Base-by-base conservation (phyloP, 1,284 basidiomycete species). In the Coriolopsis trogii region DNA sequence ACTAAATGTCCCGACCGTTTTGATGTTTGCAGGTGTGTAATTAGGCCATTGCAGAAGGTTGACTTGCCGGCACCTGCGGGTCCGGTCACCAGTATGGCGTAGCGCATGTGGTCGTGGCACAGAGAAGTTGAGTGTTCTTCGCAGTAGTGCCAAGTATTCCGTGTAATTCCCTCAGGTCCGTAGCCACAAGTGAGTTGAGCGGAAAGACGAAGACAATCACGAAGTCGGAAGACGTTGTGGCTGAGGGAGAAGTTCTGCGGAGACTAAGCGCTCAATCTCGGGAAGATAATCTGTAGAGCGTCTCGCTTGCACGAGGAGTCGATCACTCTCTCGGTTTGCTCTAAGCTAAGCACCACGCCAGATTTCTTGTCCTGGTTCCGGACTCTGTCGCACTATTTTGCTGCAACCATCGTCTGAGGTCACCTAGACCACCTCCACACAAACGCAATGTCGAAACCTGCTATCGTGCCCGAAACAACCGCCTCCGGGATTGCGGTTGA, bases 61-160 rank as follows among this genome's bases (percentile, higher is more conserved):
- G 95, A 95, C 76, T 99, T 99, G 55, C 97, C 97, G 6, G 96
- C 94, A 34, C 97, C 97, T 0, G 97, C 97, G 43, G 97, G 96
- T 28, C 94, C 94, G 49, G 89, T 89, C 43, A 89, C 80, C 37
- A 96, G 81, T 24, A 95, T 89, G 7, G 93, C 93, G 78, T 96
- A 95, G 54, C 93, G 87, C 93, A 96, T 95, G 30, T 18, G n/a
- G n/a, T 24, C 15, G 4, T 21, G 10, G 3, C 6, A 25, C 12
- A 16, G 5, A 21, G 7, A 16, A 13, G 28, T 16, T 34, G 6
- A 7, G 33, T 18, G 33, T 16, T 7, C 9, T 12, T 8, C 3
- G 33, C n/a, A 34, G 30, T 12, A 31, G 30, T 16, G 10, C 5
- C 13, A 12, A 6, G 30, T 16, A 8, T 6, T 6, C 13, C 30